Conservation (phyloP, 495 filamentous ascomycete species). For the Mycothermus thermophilus region DNA sequence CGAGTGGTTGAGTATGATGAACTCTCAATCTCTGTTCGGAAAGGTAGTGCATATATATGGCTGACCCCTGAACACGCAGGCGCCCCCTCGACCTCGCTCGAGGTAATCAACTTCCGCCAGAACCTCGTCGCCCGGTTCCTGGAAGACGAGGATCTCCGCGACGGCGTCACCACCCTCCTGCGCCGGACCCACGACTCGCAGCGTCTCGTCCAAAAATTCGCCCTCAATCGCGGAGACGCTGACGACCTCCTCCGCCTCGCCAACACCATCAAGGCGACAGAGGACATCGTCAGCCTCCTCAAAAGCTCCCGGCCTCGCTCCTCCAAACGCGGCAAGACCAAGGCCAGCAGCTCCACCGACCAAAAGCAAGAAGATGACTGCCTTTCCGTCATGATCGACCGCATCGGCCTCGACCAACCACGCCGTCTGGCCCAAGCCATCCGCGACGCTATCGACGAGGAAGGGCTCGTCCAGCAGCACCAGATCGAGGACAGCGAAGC, state of each 20-base stretch:
- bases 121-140: slow-evolving; percentile 70
- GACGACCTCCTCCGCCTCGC: slow-evolving; percentile 80
- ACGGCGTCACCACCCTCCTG: slow-evolving; percentile 52
- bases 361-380: slow-evolving; percentile 14
- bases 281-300: slow-evolving; percentile 42
- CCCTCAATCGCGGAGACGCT: slow-evolving; percentile 80
- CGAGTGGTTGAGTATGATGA: slow-evolving; percentile 60
- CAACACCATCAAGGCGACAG: slow-evolving; percentile 65
- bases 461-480: slow-evolving; percentile 69
- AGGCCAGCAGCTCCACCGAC: neutral
- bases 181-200: slow-evolving; percentile 72
- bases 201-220: slow-evolving; percentile 83
- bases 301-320: slow-evolving; percentile 6
- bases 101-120: slow-evolving; percentile 64
- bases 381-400: slow-evolving; percentile 41
- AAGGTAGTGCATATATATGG: no score
- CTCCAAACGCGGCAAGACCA: no score
- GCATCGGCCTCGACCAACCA: slow-evolving; percentile 57
- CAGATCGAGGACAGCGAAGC: slow-evolving; percentile 57
- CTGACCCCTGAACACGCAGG: no score
- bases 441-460: slow-evolving; percentile 74
- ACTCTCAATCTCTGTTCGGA: no score
- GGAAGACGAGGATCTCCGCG: slow-evolving; percentile 45
- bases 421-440: slow-evolving; percentile 56
- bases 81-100: slow-evolving; percentile 71